phyloP scores from a whole-genome alignment of 805 yeast genomes.

The Schwanniomyces pseudopolymorphus region DNA sequence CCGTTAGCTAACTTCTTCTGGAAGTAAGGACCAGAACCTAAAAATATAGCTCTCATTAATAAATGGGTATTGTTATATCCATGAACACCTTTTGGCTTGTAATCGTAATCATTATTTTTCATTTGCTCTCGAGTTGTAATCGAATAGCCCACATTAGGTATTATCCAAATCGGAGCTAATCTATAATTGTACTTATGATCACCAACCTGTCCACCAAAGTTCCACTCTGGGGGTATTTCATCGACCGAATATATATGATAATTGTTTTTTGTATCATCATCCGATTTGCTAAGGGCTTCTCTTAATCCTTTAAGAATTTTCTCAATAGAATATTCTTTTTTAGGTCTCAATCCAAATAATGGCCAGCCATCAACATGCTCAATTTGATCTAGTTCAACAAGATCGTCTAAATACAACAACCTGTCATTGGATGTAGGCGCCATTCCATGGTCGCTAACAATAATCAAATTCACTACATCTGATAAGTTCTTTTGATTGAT shows the following conservation, averaged over 20 bases:
- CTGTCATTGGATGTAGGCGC: constrained; percentile 77
- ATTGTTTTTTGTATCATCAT: constrained; percentile 15
- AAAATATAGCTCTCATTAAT: constrained; percentile 79
- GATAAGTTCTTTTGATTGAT: constrained; percentile 55
- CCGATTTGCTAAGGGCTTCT: constrained; percentile 24
- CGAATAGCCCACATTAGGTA: constrained; percentile 81
- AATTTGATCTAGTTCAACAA: constrained; percentile 53
- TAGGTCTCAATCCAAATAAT: constrained; percentile 72
- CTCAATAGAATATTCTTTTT: constrained; percentile 31
- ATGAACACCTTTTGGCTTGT: constrained; percentile 74
- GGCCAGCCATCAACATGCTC: constrained; percentile 84
- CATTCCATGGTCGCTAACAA: constrained; percentile 94
- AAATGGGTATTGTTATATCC: constrained; percentile 80
- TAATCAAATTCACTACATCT: constrained; percentile 66
- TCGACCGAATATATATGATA: constrained; percentile 54
- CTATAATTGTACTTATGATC: constrained; percentile 51
- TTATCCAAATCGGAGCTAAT: constrained; percentile 81
- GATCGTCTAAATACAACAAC: constrained; percentile 69
- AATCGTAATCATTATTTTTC: constrained; percentile 47
- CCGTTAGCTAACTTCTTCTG: constrained; percentile 23
- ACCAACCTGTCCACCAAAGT: constrained; percentile 47
- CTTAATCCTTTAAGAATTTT: constrained; percentile 48
- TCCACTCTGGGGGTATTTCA: constrained; percentile 52
- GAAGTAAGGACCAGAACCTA: constrained; percentile 83
- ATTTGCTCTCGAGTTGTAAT: constrained; percentile 61